phyloP scores from a whole-genome alignment of 352 stramenopile species.

The Pelagophyceae sp. region DNA sequence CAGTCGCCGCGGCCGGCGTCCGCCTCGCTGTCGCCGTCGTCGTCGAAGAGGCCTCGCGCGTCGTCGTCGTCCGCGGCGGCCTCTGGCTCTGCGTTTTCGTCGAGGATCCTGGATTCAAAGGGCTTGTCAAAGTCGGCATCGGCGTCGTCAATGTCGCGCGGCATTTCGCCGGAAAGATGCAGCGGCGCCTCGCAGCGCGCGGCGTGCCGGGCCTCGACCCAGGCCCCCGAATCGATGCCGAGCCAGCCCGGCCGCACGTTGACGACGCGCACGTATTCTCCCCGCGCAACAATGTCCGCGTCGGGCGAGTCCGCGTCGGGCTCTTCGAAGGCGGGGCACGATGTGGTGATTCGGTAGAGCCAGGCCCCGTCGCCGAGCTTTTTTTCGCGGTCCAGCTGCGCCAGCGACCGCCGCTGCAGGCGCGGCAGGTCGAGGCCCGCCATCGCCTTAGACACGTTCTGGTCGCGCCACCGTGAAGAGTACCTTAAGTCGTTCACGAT shows the following conservation, averaged over 20 bases:
- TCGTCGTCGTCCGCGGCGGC: neutral
- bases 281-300: neutral
- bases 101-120: neutral
- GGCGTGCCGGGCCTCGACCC: neutral
- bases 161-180: neutral
- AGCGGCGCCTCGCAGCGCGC: neutral
- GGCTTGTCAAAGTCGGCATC: slow-evolving; percentile 2
- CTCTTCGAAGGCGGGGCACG: neutral
- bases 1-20: too few species aligned
- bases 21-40: too few species aligned
- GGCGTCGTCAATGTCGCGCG: neutral
- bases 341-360: neutral
- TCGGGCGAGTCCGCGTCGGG: neutral
- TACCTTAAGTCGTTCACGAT: neutral
- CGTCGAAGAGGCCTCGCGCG: too few species aligned
- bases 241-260: neutral
- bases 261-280: neutral
- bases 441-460: neutral
- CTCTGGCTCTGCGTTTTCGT: neutral
- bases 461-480: neutral
- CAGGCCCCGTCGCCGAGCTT: neutral
- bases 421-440: neutral
- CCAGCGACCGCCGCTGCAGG: neutral
- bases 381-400: neutral
- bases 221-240: neutral